Evolutionary conservation across 192 early-diverging fungal genomes (phyloP), one percentile per base, ranked within the genome.

Genomic region (Anaeromyces robustus): DNA sequence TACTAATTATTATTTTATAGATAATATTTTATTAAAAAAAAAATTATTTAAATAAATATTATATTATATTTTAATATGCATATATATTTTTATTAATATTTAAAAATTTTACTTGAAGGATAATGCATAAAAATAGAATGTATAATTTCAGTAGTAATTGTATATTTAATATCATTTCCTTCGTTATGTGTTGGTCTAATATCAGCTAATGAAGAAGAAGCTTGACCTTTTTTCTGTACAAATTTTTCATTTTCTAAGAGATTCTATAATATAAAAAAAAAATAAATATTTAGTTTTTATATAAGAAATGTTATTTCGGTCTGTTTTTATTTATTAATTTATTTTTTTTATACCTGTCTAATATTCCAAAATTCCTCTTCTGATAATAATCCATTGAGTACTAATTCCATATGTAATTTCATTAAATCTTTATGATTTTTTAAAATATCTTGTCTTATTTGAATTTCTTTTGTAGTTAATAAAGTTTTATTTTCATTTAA

Each of bases 341-440:
- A n/a, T n/a, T n/a, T n/a, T n/a, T n/a, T n/a, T n/a, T 39, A 14
- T 32, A 91, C 89, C 83, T 93, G 88, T n/a, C 94, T 86, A 77
- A 89, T 91, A 78, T 92, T 90, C 97, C 97, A 98, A 80, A 98
- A 98, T 79, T 98, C 97, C 80, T 96, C 94, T 83, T 98, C 97
- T 12, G 87, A 85, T 4, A 98, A 86, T n/a, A 91, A 86, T 29
- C 91, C 92, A 0, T 89, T 85, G 13, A 94, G 83, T 11, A 97
- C 95, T 77, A 98, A 84, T 30, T 93, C 94, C 81, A 86, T 87
- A 85, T 96, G 94, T 16, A 97, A 85, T 43, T 85, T 86, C 28
- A 87, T 85, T 16, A 95, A 85, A 12, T 94, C 93, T 80, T 86
- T 85, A 82, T 92, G 26, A 4, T 68, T 68, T n/a, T 68, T 68